A percentile compares a stretch with the other conserved stretches of the same genome.
phyloP scores from a whole-genome alignment of 345 rosid genomes.

The Citrus inodora region DNA sequence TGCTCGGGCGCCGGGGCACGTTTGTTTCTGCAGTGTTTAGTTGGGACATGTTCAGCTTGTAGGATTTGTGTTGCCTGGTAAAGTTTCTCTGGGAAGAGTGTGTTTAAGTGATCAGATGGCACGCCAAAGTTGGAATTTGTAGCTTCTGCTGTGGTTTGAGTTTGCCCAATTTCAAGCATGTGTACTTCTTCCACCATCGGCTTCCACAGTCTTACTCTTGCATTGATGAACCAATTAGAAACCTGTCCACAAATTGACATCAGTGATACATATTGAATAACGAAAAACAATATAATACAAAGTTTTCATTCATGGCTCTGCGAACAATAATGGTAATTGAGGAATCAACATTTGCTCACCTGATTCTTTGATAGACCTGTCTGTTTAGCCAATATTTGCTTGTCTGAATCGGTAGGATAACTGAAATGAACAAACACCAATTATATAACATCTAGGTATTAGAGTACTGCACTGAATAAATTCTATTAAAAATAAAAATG shows the following conservation, averaged over 20 bases:
- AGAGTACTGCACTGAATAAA: not conserved
- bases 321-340: not conserved
- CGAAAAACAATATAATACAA: not conserved
- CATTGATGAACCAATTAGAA: constrained; percentile 49
- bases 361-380: constrained; percentile 43
- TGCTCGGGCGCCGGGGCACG: not conserved
- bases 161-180: constrained; percentile 28
- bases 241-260: constrained; percentile 25
- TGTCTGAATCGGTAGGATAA: constrained; percentile 40
- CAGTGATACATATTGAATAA: not conserved
- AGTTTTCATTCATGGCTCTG: not conserved
- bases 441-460: not conserved
- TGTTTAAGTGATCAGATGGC: constrained; percentile 6
- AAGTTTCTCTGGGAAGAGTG: not conserved
- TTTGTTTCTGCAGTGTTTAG: constrained; percentile 20
- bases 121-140: not conserved
- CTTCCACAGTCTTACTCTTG: constrained; percentile 47
- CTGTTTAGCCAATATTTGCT: constrained; percentile 34
- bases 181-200: constrained; percentile 51
- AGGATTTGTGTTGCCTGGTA: not conserved
- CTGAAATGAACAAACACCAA: constrained; percentile 16
- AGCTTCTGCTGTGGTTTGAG: constrained; percentile 12
- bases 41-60: not conserved
- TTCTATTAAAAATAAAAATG: not conserved
- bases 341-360: constrained; percentile 17